phyloP scores from a whole-genome alignment of 306 rosid species.

The Pueraria montana region DNA sequence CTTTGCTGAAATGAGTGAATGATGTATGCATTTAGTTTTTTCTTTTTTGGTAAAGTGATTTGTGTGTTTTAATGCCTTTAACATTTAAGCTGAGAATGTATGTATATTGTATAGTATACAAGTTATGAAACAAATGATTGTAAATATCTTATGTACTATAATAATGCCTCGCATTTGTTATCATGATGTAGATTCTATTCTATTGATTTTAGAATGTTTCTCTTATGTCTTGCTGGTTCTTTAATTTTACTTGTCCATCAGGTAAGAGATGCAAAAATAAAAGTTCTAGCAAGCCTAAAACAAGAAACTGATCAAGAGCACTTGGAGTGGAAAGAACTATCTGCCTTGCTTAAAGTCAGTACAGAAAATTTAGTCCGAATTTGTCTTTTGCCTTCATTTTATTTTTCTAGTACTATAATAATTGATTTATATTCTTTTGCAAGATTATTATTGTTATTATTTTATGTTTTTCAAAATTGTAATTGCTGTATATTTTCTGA shows the following conservation, averaged over 20 bases:
- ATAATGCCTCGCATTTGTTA: slow-evolving; percentile 5
- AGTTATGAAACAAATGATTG: slow-evolving; percentile 18
- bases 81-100: neutral
- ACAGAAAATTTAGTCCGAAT: slow-evolving; percentile 27
- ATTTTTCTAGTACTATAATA: slow-evolving; percentile 14
- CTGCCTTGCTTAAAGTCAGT: slow-evolving; percentile 78
- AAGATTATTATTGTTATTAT: neutral
- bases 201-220: slow-evolving; percentile 18
- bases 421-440: slow-evolving; percentile 18
- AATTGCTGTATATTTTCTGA: neutral
- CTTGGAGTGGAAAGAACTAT: slow-evolving; percentile 80
- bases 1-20: slow-evolving; percentile 5
- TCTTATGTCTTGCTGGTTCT: slow-evolving; percentile 38
- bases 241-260: slow-evolving; percentile 55
- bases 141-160: neutral
- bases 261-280: slow-evolving; percentile 90
- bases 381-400: slow-evolving; percentile 33
- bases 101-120: neutral
- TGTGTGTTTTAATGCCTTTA: neutral
- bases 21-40: neutral
- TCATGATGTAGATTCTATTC: slow-evolving; percentile 33
- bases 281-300: slow-evolving; percentile 80
- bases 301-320: slow-evolving; percentile 77
- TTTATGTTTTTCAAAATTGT: slow-evolving; percentile 20
- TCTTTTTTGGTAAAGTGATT: neutral